Conservation (phyloP, 805 yeast species). For the Komagataella kurtzmanii region DNA sequence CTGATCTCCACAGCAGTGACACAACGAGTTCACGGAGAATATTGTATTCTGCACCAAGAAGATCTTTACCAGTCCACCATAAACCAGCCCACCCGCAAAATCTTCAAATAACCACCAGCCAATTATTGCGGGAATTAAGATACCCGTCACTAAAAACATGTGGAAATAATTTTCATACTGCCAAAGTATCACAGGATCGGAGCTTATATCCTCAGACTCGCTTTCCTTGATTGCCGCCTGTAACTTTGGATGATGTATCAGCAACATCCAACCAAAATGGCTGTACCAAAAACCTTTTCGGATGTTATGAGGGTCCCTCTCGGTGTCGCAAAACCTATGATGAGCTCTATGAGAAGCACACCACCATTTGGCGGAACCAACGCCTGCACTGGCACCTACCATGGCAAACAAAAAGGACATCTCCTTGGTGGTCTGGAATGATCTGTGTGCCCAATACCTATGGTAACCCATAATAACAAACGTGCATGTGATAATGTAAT, state of each 20-base stretch:
- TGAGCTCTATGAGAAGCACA: conserved; percentile 78
- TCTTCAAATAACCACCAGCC: conserved; percentile 47
- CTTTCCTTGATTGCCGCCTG: conserved; percentile 23
- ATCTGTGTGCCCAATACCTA: conserved; percentile 56
- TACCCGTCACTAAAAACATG: conserved; percentile 42
- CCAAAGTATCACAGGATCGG: conserved; percentile 41
- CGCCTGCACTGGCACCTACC: conserved; percentile 59
- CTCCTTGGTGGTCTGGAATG: conserved; percentile 30
- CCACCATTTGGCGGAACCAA: conserved; percentile 74
- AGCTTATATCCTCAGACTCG: conserved; percentile 51
- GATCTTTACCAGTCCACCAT: conserved; percentile 62
- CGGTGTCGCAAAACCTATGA: conserved; percentile 81
- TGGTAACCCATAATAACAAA: conserved; percentile 80
- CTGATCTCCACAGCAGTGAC: conserved; percentile 78
- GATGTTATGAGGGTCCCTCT: conserved; percentile 76
- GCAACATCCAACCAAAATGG: conserved; percentile 81
- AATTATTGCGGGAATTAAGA: conserved; percentile 45
- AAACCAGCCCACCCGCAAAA: conserved; percentile 60
- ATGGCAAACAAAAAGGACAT: conserved; percentile 39
- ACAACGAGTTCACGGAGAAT: conserved; percentile 75
- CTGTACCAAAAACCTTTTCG: conserved; percentile 72
- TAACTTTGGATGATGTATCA: conserved; percentile 48
- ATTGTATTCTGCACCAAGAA: conserved; percentile 73
- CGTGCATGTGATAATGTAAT: conserved; percentile 50
- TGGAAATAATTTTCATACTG: conserved; percentile 62